Percentiles rank a stretch among this genome's conserved stretches.
phyloP scores from a whole-genome alignment of 495 filamentous ascomycete genomes.

The Tuber melanosporum region DNA sequence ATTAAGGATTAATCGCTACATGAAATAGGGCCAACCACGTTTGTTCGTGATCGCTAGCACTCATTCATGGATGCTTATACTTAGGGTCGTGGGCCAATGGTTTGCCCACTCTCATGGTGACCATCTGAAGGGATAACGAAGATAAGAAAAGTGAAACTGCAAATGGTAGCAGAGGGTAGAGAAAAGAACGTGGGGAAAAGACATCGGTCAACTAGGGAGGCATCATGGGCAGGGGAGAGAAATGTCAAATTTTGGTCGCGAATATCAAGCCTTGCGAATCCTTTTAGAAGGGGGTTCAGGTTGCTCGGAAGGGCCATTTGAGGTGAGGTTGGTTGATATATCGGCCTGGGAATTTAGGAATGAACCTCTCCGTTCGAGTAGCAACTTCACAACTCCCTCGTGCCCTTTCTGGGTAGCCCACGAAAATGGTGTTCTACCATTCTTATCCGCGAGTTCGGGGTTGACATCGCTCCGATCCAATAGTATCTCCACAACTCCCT shows the following conservation, averaged over 20 bases:
- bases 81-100: too few relatives aligned
- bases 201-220: neutral
- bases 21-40: neutral
- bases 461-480: constrained; percentile 11
- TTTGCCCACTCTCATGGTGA: too few relatives aligned
- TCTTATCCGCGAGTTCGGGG: constrained; percentile 10
- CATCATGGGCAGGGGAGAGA: neutral
- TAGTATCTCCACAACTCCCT: constrained; percentile 31
- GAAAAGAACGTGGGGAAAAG: neutral
- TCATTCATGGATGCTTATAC: neutral
- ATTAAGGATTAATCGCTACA: neutral
- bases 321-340: neutral
- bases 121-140: neutral
- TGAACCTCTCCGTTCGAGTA: neutral
- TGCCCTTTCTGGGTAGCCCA: constrained; percentile 45
- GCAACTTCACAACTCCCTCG: constrained; percentile 39
- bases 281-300: neutral
- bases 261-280: neutral
- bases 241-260: neutral
- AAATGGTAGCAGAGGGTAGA: neutral
- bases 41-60: neutral
- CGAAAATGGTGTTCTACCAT: constrained; percentile 39
- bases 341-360: neutral
- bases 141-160: neutral
- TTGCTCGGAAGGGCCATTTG: neutral